Conservation (phyloP, 73 alveolate species). For the Tetrahymena borealis region DNA sequence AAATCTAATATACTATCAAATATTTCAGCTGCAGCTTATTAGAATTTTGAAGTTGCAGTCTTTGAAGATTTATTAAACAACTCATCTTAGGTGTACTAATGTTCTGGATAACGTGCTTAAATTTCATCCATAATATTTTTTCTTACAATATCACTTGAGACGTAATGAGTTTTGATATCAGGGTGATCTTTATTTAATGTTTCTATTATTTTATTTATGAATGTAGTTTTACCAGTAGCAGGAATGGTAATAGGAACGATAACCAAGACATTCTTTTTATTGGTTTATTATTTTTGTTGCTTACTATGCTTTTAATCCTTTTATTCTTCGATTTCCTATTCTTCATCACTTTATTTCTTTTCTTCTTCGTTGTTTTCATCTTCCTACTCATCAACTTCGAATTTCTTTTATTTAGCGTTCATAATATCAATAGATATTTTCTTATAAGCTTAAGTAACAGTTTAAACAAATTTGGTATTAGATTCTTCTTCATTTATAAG, state of each 20-base stretch:
- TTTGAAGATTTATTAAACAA: neutral
- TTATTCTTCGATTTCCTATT: neutral
- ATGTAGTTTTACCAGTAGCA: neutral
- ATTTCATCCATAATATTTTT: neutral
- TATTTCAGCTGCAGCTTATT: neutral
- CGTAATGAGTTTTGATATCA: neutral
- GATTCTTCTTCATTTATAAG: neutral
- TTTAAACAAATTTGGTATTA: neutral
- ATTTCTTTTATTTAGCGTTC: neutral
- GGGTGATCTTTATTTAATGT: neutral
- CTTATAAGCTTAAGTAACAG: neutral
- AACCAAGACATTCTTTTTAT: neutral
- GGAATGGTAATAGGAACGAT: neutral
- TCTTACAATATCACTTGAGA: neutral
- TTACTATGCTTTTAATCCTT: neutral
- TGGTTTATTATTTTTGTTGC: neutral
- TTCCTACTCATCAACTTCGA: neutral
- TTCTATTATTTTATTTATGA: neutral
- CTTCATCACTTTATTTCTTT: neutral
- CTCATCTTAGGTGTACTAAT: neutral
- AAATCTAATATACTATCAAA: neutral
- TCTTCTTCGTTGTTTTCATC: neutral
- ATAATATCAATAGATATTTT: neutral
- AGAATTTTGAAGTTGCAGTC: neutral
- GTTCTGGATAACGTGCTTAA: neutral